Evolutionary conservation across 2,329 filamentous ascomycete species (phyloP).

Genomic region (Fusarium sp.): DNA sequence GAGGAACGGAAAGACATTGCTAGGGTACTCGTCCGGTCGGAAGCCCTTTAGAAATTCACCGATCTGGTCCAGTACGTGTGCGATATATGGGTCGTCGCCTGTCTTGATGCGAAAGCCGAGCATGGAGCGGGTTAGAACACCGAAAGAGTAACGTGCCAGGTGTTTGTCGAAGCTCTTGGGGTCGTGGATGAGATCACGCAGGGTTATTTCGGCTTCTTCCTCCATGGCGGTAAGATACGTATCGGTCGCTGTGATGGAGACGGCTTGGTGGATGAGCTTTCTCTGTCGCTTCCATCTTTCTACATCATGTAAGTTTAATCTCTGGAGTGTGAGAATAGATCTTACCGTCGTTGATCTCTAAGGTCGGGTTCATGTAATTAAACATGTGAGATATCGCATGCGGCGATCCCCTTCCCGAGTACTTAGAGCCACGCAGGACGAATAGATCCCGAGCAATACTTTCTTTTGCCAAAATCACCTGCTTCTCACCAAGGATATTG

Average conservation of each 20-base stretch:
- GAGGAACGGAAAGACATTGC: constrained; percentile 8
- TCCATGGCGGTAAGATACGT: constrained; percentile 1
- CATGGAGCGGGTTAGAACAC: constrained; percentile 6
- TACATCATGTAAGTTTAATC: background rate
- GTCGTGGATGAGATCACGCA: background rate
- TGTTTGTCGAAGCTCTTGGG: constrained; percentile 1
- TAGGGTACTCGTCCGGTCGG: constrained; percentile 5
- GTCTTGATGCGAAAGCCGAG: constrained; percentile 2
- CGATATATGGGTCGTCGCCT: constrained; percentile 4
- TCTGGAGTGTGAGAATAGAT: background rate
- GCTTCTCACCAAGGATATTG: constrained; percentile 10
- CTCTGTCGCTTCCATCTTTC: constrained; percentile 10
- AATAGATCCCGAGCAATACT: constrained; percentile 2
- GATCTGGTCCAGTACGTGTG: background rate
- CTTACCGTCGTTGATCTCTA: background rate
- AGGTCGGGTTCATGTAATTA: background rate
- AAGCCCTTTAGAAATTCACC: background rate
- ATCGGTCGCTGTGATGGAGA: constrained; percentile 3
- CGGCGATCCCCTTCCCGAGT: constrained; percentile 8
- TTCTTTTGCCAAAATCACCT: constrained; percentile 1
- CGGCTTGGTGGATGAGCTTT: constrained; percentile 2
- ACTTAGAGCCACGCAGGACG: constrained; percentile 2
- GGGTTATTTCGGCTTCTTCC: constrained; percentile 1
- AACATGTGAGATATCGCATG: background rate
- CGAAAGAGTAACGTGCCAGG: constrained; percentile 5